Percentiles rank a stretch among this genome's conserved stretches.
These are phyloP conservation scores for Metschnikowia similis DNA, from an alignment of 805 yeast species.

Conservation along the genomic window DNA sequence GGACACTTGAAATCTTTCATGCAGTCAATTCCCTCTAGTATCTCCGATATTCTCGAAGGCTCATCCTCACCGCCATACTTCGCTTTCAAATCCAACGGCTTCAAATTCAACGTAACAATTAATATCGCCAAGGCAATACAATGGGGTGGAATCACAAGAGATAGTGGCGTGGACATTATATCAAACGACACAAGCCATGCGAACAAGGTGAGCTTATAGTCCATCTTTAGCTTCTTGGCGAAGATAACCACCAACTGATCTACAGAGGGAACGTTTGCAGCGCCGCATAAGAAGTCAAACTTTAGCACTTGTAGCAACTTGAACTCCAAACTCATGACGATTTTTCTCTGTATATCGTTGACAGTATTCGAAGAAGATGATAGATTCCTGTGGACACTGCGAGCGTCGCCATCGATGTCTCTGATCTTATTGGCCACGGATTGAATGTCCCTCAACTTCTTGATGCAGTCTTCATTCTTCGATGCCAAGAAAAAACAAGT, in stretches of 20 bases:
- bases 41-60: slow-evolving; percentile 16
- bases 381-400: slow-evolving; percentile 16
- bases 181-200: slow-evolving; percentile 82
- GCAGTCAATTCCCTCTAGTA: slow-evolving; percentile 31
- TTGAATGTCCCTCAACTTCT: slow-evolving; percentile 63
- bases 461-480: slow-evolving; percentile 81
- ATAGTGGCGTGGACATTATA: slow-evolving; percentile 61
- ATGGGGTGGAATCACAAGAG: slow-evolving; percentile 70
- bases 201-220: slow-evolving; percentile 45
- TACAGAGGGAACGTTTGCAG: slow-evolving; percentile 35
- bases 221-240: slow-evolving; percentile 45
- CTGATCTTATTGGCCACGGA: slow-evolving; percentile 42
- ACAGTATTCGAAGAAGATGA: slow-evolving; percentile 12
- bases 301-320: slow-evolving; percentile 70
- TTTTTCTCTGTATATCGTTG: slow-evolving; percentile 53
- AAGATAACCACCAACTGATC: slow-evolving; percentile 66
- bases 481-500: slow-evolving; percentile 67
- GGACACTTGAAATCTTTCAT: slow-evolving; percentile 38
- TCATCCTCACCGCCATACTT: slow-evolving; percentile 19
- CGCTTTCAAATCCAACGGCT: slow-evolving; percentile 27
- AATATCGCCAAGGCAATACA: slow-evolving; percentile 67
- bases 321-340: slow-evolving; percentile 59
- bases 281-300: slow-evolving; percentile 73
- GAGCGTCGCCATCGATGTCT: slow-evolving; percentile 33
- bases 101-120: slow-evolving; percentile 53